Percentiles rank a stretch among this genome's conserved stretches.
phyloP scores from a whole-genome alignment of 202 grass and related monocot species.

The Zoysia matrella region DNA sequence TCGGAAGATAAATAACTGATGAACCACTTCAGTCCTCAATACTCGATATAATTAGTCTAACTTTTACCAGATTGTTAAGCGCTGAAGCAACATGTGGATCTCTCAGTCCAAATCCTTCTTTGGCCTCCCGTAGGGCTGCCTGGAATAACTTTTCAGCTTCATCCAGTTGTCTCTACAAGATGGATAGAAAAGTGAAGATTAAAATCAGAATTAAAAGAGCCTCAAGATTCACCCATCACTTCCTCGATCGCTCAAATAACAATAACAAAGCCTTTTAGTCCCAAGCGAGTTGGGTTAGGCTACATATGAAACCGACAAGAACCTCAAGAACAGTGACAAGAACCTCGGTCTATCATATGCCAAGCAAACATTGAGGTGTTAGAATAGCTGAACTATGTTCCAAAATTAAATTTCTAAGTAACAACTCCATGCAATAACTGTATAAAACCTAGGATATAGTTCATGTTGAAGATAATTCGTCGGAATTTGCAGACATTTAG shows the following conservation, averaged over 20 bases:
- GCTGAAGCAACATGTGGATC: constrained; percentile 95
- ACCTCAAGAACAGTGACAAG: too few relatives aligned
- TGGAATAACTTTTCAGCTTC: constrained; percentile 82
- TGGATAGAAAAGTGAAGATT: constrained; percentile 22
- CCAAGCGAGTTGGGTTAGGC: too few relatives aligned
- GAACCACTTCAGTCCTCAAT: constrained; percentile 3
- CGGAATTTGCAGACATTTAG: neutral
- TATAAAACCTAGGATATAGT: neutral
- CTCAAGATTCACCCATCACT: constrained; percentile 9
- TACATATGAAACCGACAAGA: too few relatives aligned
- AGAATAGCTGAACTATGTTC: constrained; percentile 14
- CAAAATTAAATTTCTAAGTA: constrained; percentile 3
- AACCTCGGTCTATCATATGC: neutral
- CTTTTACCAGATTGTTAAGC: constrained; percentile 87
- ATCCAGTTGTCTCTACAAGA: constrained; percentile 70
- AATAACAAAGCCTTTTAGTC: too few relatives aligned
- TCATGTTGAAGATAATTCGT: constrained; percentile 3
- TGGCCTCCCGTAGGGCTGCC: constrained; percentile 82
- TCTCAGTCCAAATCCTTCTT: constrained; percentile 84
- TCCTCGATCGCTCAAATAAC: neutral
- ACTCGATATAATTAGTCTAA: constrained; percentile 17
- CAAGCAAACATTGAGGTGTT: constrained; percentile 9
- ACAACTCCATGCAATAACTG: neutral
- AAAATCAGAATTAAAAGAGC: constrained; percentile 21
- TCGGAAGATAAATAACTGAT: constrained; percentile 5